These are phyloP conservation scores for Nicotiana tabacum DNA, from an alignment of 257 asterid species.

Conservation along the genomic window DNA sequence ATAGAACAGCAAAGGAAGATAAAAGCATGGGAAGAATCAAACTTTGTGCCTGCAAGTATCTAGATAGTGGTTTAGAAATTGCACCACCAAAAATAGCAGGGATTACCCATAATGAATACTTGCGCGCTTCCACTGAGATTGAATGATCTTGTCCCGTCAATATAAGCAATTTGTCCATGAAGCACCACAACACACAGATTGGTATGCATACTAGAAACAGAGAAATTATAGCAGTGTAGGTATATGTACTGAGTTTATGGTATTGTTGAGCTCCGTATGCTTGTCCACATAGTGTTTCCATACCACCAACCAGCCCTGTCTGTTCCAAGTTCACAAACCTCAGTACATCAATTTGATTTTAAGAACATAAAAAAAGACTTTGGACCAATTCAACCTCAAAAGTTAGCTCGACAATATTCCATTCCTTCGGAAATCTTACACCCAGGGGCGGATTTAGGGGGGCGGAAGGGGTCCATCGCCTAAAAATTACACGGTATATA, in stretches of 20 bases:
- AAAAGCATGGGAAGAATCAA: slow-evolving; percentile 45
- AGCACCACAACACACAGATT: slow-evolving; percentile 39
- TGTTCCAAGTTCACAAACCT: not conserved
- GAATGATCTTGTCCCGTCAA: slow-evolving; percentile 44
- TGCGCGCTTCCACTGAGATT: slow-evolving; percentile 40
- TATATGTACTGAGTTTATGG: slow-evolving; percentile 37
- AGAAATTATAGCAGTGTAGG: slow-evolving; percentile 43
- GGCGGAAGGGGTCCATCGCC: too few relatives aligned
- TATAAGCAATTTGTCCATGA: slow-evolving; percentile 38
- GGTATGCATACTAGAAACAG: slow-evolving; percentile 44
- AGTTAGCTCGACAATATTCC: too few relatives aligned
- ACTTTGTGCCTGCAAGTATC: slow-evolving; percentile 60
- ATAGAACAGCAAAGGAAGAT: slow-evolving; percentile 35
- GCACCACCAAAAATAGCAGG: slow-evolving; percentile 52
- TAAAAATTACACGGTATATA: too few relatives aligned
- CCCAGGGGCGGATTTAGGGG: too few relatives aligned
- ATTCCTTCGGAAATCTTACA: too few relatives aligned
- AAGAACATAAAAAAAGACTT: too few relatives aligned
- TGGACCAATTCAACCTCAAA: too few relatives aligned
- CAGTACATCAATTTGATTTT: not conserved
- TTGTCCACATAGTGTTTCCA: slow-evolving; percentile 67
- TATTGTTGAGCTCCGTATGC: slow-evolving; percentile 64
- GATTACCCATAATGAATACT: slow-evolving; percentile 34
- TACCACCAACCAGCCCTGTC: slow-evolving; percentile 58
- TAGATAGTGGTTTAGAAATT: slow-evolving; percentile 44